Conservation (phyloP, 2,329 filamentous ascomycete species). For the Raffaelea arxii region DNA sequence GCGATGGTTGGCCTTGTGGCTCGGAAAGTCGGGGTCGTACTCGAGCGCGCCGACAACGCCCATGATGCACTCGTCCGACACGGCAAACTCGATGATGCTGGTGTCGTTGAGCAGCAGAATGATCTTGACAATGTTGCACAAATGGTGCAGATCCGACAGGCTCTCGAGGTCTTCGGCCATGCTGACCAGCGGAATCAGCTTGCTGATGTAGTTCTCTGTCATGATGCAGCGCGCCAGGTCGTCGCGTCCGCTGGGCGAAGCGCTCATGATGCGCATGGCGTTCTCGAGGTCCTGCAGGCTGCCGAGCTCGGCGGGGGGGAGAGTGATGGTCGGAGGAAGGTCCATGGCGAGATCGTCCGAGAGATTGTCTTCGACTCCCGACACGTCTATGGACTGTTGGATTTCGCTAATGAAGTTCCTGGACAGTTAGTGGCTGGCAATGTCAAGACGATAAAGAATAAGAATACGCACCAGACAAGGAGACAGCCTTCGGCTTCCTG, state of each 20-base stretch:
- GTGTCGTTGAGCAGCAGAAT: constrained; percentile 93
- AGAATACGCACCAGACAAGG: constrained; percentile 64
- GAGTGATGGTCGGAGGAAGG: constrained; percentile 55
- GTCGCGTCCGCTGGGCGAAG: constrained; percentile 67
- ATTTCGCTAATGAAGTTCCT: constrained; percentile 89
- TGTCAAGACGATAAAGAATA: neutral
- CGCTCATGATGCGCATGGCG: constrained; percentile 69
- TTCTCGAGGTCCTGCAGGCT: constrained; percentile 78
- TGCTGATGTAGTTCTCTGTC: constrained; percentile 74
- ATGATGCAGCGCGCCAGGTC: constrained; percentile 81
- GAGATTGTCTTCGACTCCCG: constrained; percentile 64
- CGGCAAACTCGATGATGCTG: constrained; percentile 84
- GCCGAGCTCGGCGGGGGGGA: constrained; percentile 72
- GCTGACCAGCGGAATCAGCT: constrained; percentile 75
- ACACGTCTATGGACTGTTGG: constrained; percentile 55
- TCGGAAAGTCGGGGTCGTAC: constrained; percentile 96
- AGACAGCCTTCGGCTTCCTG: constrained; percentile 94
- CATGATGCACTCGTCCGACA: constrained; percentile 79
- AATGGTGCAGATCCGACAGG: constrained; percentile 71
- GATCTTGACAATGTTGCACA: constrained; percentile 98
- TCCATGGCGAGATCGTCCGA: constrained; percentile 81
- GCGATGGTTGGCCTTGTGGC: constrained; percentile 93
- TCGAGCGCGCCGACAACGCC: constrained; percentile 93
- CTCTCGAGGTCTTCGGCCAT: constrained; percentile 89
- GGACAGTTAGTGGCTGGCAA: constrained; percentile 4